A percentile compares a stretch with the other conserved stretches of the same genome.
Evolutionary conservation across 2,329 filamentous ascomycete genomes (phyloP).

Genomic region (Pseudopithomyces chartarum): DNA sequence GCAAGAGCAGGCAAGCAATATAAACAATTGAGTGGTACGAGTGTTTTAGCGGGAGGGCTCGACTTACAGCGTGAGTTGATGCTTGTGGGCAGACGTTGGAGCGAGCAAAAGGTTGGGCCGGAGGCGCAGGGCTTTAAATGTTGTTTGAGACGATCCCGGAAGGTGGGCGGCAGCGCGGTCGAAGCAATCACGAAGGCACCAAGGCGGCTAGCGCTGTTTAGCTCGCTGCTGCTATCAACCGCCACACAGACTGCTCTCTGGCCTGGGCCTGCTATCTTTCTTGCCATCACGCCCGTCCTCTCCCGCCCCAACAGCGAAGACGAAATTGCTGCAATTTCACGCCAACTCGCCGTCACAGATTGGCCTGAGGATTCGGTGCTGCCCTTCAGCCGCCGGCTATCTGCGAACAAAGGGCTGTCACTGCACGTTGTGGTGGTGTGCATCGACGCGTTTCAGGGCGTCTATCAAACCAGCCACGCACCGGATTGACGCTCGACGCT

Average conservation of each 20-base stretch:
- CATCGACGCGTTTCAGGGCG: conserved; percentile 17
- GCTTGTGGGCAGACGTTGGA: conserved; percentile 6
- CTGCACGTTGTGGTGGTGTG: background rate
- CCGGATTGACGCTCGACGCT: conserved; percentile 5
- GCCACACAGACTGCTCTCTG: conserved; percentile 5
- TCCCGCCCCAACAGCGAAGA: background rate
- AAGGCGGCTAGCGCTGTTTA: conserved; percentile 6
- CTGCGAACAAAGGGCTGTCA: background rate
- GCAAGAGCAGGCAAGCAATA: conserved; percentile 6
- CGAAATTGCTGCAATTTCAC: conserved; percentile 7
- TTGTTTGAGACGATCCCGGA: conserved; percentile 13
- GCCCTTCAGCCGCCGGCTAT: conserved; percentile 3
- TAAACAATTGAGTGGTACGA: conserved; percentile 1
- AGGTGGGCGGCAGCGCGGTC: conserved; percentile 7
- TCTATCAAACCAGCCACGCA: conserved; percentile 18
- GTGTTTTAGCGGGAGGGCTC: too few relatives aligned
- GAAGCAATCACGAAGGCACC: conserved; percentile 7
- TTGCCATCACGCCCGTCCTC: background rate
- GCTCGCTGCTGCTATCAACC: conserved; percentile 4
- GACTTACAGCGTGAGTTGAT: conserved; percentile 20
- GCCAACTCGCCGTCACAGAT: background rate
- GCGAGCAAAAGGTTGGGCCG: conserved; percentile 2
- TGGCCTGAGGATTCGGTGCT: background rate
- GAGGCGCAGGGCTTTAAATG: conserved; percentile 16
- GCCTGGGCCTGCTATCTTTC: conserved; percentile 1